Evolutionary conservation across 179 eudicot genomes (phyloP).

Genomic region (Actinidia arguta): DNA sequence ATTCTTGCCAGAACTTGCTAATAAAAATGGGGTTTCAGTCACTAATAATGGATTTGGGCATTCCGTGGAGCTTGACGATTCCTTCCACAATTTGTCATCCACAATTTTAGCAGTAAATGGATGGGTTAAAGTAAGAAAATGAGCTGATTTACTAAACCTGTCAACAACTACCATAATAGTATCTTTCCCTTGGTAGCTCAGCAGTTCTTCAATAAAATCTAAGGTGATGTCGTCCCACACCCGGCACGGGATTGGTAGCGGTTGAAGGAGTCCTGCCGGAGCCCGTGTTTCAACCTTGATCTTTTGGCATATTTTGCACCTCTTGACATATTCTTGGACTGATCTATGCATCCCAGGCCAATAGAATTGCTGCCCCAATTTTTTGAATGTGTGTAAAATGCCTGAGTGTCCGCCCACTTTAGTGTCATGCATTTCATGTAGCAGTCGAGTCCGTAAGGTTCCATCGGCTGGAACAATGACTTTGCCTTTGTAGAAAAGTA

Average conservation of each 20-base stretch:
- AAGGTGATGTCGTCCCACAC: not conserved
- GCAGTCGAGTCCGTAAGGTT: too few relatives aligned
- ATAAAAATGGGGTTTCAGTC: too few relatives aligned
- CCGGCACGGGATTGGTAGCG: not conserved
- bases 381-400: not conserved
- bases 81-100: not conserved
- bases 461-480: too few relatives aligned
- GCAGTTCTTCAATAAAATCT: slow-evolving; percentile 5
- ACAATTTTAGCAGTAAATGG: not conserved
- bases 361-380: not conserved
- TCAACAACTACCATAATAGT: not conserved
- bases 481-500: not conserved
- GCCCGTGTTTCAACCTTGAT: not conserved
- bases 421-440: too few relatives aligned
- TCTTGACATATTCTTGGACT: not conserved
- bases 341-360: not conserved
- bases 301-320: not conserved
- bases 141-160: not conserved
- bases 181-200: not conserved
- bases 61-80: too few relatives aligned
- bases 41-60: too few relatives aligned
- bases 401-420: not conserved
- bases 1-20: too few relatives aligned
- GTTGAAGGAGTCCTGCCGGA: not conserved
- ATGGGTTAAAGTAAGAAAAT: slow-evolving; percentile 4